Percentiles rank a stretch among this genome's conserved stretches.
phyloP scores from a whole-genome alignment of 2,329 filamentous ascomycete species.

The Aureobasidium leucospermi region DNA sequence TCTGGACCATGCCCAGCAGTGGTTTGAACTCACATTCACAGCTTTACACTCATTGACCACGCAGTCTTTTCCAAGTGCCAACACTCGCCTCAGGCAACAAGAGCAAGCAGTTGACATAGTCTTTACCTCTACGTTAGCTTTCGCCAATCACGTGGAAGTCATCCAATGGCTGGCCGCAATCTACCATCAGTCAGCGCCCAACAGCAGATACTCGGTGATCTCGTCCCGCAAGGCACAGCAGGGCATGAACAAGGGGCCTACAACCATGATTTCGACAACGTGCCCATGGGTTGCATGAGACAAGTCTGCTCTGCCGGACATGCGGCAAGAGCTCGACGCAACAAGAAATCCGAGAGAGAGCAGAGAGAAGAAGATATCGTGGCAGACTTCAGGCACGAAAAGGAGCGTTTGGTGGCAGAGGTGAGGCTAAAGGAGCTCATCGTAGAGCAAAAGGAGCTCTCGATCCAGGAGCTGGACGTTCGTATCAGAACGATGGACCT shows the following conservation, averaged over 20 bases:
- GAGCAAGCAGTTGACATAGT: not conserved
- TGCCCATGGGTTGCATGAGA: not conserved
- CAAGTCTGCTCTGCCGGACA: not conserved
- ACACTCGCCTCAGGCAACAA: not conserved
- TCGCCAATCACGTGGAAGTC: not conserved
- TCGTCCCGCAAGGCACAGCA: not conserved
- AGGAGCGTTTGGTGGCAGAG: too few species aligned
- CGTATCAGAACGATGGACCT: not conserved
- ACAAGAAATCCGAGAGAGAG: not conserved
- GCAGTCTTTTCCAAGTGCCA: not conserved
- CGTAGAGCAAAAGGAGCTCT: not conserved
- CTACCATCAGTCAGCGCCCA: not conserved
- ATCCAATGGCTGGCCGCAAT: not conserved
- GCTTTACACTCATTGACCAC: not conserved
- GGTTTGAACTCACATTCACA: not conserved
- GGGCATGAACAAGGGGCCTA: not conserved
- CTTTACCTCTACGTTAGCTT: not conserved
- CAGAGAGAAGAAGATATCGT: not conserved
- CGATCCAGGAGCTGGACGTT: not conserved
- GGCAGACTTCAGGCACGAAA: not conserved
- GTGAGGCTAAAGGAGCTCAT: not conserved
- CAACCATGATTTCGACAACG: not conserved
- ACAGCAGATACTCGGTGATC: not conserved
- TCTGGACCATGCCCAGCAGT: not conserved
- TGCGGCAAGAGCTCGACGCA: not conserved